Base-by-base conservation (phyloP, 306 rosid species). In the Inga leiocalycina region DNA sequence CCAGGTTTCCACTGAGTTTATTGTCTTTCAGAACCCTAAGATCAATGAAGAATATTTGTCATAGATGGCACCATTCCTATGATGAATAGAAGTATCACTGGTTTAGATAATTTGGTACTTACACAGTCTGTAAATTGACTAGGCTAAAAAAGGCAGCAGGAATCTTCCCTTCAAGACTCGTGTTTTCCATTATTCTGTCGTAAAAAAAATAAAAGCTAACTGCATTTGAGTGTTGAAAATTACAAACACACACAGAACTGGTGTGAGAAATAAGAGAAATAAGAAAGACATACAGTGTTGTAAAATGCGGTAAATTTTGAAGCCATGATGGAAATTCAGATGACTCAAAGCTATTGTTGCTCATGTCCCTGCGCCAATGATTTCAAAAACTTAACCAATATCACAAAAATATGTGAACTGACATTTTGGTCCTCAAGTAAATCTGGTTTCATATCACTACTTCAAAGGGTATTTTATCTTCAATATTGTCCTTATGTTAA, bases 131-230 rank as follows among this genome's bases (percentile, higher is more conserved):
- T 69, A 93, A 52, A 68, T 86, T 88, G 64, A 9, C 32, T 72
- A 87, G 83, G 67, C 76, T 81, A 82, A 93, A 91, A 39, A 93
- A 79, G 27, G 88, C 71, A 71, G 64, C 77, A 19, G 94, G 97
- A 79, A 91, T 51, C 1, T 41, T 4, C 54, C 95, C 95, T 72
- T 66, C 79, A 83, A 91, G 87, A 8, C 32, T 5, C 22, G 88
- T 89, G 35, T 15, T 7, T 70, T 80, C 93, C 97, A 93, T 91
- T 78, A 68, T 79, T 88, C 97, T 93, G 89, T 59, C 70, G 22
- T 49, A 32, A 13, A 54, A 85, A 85, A 71, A 80, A 82, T 24
- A 72, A 66, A 54, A 43, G 56, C 15, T 19, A 73, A 49, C 39
- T 61, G 82, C 80, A 87, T 35, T 75, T 13, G 17, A 77, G 43